Evolutionary conservation across 1,139 yeast species (phyloP).

Genomic region (Magnusiomyces clavatus): DNA sequence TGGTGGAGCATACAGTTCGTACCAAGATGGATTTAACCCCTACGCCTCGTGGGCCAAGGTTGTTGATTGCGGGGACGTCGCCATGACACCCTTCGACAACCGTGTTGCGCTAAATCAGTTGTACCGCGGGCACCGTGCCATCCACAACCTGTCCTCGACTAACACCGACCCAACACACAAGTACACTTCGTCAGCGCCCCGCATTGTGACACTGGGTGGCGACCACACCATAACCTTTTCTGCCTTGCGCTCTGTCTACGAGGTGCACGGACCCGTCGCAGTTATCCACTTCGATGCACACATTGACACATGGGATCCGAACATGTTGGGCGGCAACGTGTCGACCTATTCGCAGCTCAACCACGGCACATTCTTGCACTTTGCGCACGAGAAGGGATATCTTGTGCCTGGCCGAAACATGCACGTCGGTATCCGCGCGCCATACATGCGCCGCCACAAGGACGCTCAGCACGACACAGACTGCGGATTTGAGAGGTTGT

Average conservation of each 20-base stretch:
- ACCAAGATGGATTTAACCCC: conserved; percentile 59
- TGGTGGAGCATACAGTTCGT: conserved; percentile 33
- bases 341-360: conserved; percentile 40
- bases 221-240: conserved; percentile 69
- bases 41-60: conserved; percentile 48
- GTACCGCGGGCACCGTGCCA: conserved; percentile 53
- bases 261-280: conserved; percentile 54
- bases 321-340: conserved; percentile 61
- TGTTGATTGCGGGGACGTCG: conserved; percentile 74
- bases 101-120: conserved; percentile 61
- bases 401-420: conserved; percentile 44
- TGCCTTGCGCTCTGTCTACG: conserved; percentile 53
- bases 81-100: conserved; percentile 77
- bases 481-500: conserved; percentile 55
- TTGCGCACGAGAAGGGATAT: conserved; percentile 48
- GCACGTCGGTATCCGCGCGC: conserved; percentile 66
- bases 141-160: conserved; percentile 38
- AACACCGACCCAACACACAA: conserved; percentile 45
- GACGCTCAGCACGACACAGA: conserved; percentile 58
- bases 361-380: conserved; percentile 75
- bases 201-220: conserved; percentile 66
- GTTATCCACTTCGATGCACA: conserved; percentile 74
- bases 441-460: conserved; percentile 24
- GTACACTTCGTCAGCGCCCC: conserved; percentile 37
- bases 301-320: conserved; percentile 60